Conservation (phyloP, 805 yeast genomes). For the Naumovozyma castellii region DNA sequence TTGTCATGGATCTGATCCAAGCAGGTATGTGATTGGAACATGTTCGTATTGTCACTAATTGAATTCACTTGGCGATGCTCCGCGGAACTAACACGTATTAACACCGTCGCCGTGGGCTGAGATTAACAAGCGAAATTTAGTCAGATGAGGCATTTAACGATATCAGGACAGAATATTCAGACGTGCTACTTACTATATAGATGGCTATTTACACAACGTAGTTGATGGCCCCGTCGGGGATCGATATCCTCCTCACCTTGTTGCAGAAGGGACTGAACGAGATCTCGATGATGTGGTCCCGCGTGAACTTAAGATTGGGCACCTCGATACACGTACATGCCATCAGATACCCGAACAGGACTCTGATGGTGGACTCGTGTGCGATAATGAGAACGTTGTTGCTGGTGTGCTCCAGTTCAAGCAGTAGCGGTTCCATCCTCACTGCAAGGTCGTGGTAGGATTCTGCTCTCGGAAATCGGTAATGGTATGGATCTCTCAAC, state of each 20-base stretch:
- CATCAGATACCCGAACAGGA: conserved; percentile 90
- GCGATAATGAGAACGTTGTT: conserved; percentile 86
- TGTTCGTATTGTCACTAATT: too few species aligned
- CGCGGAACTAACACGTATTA: too few species aligned
- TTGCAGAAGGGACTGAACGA: conserved; percentile 80
- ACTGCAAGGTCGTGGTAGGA: conserved; percentile 94
- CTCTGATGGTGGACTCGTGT: conserved; percentile 82
- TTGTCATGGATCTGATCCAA: too few species aligned
- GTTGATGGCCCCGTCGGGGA: not conserved
- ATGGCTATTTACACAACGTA: too few species aligned
- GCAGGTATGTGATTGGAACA: too few species aligned
- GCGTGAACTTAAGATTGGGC: conserved; percentile 68
- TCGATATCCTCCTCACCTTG: conserved; percentile 33
- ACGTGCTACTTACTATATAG: too few species aligned
- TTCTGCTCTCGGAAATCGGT: conserved; percentile 84
- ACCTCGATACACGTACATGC: conserved; percentile 82
- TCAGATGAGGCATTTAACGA: too few species aligned
- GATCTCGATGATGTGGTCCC: conserved; percentile 78
- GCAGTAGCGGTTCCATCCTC: conserved; percentile 81
- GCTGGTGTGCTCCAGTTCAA: conserved; percentile 88
- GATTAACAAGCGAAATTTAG: too few species aligned
- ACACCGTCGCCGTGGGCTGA: too few species aligned
- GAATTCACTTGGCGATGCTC: too few species aligned
- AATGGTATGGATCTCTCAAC: conserved; percentile 78
- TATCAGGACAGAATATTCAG: too few species aligned